Conservation (phyloP, 495 filamentous ascomycete genomes). For the Podospora didyma region DNA sequence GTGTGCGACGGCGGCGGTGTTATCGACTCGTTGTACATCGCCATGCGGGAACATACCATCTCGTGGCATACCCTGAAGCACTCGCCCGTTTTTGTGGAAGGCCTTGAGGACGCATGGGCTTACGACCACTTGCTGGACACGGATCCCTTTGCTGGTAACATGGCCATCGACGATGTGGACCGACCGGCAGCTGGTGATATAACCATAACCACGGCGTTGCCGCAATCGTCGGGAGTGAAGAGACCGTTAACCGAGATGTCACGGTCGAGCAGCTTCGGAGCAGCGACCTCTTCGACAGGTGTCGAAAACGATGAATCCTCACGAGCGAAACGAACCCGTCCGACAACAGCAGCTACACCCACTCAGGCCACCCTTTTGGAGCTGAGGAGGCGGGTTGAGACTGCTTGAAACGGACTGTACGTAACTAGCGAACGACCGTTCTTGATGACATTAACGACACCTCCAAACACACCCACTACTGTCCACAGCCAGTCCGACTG, state of each 20-base stretch:
- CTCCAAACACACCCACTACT: not conserved
- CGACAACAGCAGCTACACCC: not conserved
- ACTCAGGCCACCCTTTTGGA: slow-evolving; percentile 14
- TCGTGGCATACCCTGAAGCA: slow-evolving; percentile 42
- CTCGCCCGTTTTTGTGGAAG: slow-evolving; percentile 42
- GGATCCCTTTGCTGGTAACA: slow-evolving; percentile 32
- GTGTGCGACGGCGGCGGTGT: slow-evolving; percentile 47
- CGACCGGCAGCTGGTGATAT: slow-evolving; percentile 48
- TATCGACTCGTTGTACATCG: slow-evolving; percentile 53
- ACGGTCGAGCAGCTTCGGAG: slow-evolving; percentile 42
- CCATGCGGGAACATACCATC: slow-evolving; percentile 47
- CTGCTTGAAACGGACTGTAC: slow-evolving; percentile 12
- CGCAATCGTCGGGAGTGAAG: slow-evolving; percentile 38
- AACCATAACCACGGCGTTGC: slow-evolving; percentile 31
- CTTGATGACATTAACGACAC: slow-evolving; percentile 8
- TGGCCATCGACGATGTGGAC: slow-evolving; percentile 31
- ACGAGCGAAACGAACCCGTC: slow-evolving; percentile 14
- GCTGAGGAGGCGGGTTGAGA: slow-evolving; percentile 22
- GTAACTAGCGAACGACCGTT: not conserved
- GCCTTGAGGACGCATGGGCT: slow-evolving; percentile 47
- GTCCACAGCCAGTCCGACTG: not conserved
- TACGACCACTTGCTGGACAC: slow-evolving; percentile 46
- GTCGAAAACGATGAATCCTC: slow-evolving; percentile 4
- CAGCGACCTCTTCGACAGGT: slow-evolving; percentile 1
- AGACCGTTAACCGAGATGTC: slow-evolving; percentile 46